These are phyloP conservation scores for Skeletonema menzelii DNA, from an alignment of 108 stramenopile genomes.

Conservation along the genomic window DNA sequence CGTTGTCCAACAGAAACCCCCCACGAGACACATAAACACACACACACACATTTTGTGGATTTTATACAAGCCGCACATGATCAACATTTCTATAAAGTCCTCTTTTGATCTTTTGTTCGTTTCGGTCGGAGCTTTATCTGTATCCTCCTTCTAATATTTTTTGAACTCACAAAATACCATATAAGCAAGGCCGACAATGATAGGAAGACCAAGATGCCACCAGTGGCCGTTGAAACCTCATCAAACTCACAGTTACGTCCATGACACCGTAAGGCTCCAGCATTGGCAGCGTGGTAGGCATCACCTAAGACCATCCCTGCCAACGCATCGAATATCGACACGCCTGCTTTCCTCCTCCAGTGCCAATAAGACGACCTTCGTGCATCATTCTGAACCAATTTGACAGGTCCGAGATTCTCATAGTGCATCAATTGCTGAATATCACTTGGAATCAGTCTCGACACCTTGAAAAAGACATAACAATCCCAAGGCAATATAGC, in stretches of 20 bases:
- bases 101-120: neutral
- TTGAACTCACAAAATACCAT: slow-evolving; percentile 27
- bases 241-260: slow-evolving; percentile 39
- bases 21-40: too few relatives aligned
- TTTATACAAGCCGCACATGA: neutral
- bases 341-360: slow-evolving; percentile 32
- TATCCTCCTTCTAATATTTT: neutral
- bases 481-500: slow-evolving; percentile 48
- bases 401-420: slow-evolving; percentile 24
- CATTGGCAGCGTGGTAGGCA: slow-evolving; percentile 5
- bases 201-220: slow-evolving; percentile 7
- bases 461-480: slow-evolving; percentile 50
- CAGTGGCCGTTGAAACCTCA: slow-evolving; percentile 22
- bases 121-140: neutral
- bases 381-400: slow-evolving; percentile 35
- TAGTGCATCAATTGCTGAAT: slow-evolving; percentile 38
- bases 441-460: slow-evolving; percentile 35
- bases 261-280: slow-evolving; percentile 20
- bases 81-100: neutral
- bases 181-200: slow-evolving; percentile 13
- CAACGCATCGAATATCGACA: slow-evolving; percentile 26
- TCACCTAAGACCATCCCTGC: slow-evolving; percentile 14
- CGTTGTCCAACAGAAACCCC: too few relatives aligned
- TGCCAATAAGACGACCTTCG: slow-evolving; percentile 15
- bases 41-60: too few relatives aligned